Conservation (phyloP, 345 rosid genomes). For the Cardamine resedifolia region DNA sequence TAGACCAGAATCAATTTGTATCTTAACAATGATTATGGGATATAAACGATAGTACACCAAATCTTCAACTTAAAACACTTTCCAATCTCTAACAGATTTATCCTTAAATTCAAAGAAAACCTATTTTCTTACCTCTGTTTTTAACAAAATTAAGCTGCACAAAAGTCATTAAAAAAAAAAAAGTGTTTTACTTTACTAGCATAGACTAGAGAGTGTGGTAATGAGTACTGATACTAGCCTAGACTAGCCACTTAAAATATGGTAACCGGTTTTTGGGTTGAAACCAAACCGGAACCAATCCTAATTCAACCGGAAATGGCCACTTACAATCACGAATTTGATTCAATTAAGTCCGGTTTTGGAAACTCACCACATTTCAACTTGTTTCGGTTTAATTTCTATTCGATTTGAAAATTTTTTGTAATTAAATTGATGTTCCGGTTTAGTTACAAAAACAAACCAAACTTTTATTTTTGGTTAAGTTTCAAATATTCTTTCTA, state of each 20-base stretch:
- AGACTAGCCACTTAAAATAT: too few species aligned
- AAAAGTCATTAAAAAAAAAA: neutral
- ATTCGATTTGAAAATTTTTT: neutral
- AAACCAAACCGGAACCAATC: neutral
- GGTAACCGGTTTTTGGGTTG: neutral
- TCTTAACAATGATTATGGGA: conserved; percentile 26
- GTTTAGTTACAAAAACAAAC: neutral
- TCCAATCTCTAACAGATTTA: conserved; percentile 15
- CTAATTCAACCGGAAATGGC: neutral
- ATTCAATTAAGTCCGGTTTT: neutral
- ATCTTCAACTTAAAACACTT: conserved; percentile 31
- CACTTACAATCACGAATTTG: neutral
- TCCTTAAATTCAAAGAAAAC: neutral
- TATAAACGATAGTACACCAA: conserved; percentile 19
- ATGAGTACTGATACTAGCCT: neutral
- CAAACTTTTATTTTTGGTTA: neutral
- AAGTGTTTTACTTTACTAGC: neutral
- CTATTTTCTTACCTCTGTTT: neutral
- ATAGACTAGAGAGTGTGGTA: neutral
- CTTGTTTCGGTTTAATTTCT: neutral
- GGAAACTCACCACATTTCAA: neutral
- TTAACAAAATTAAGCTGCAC: neutral
- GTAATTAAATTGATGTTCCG: neutral
- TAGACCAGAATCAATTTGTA: conserved; percentile 30
- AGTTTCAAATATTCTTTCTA: neutral